Evolutionary conservation across 2,329 filamentous ascomycete species (phyloP), one percentile per base, ranked within the genome.

Genomic region (Ophiostoma australiae): DNA sequence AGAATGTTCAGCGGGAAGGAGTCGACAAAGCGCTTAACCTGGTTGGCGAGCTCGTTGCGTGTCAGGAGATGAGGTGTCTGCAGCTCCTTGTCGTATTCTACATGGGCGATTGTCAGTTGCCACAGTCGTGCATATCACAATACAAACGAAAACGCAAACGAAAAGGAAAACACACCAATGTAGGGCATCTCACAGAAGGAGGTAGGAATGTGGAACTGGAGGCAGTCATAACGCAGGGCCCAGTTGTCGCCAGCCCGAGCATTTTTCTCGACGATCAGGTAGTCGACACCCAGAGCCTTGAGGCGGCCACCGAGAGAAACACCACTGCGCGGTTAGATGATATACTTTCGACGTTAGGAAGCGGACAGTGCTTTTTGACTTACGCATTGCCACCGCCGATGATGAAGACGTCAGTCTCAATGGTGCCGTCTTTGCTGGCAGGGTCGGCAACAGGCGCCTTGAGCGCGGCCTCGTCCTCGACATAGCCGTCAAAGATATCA

Each of bases 201-300:
- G 27, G 58, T 63, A 4, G 58, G 58, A 27, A 63, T 35, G 58
- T 63, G 58, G 58, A 63, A 63, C 58, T 63, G 58, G 58, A 63
- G 58, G 27, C 58, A 63, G 58, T 63, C 58, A 33, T 63, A 63
- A 8, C 58, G 58, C 27, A 31, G 58, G n/a, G 58, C 58, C 58
- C 58, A 63, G 58, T 63, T 63, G 58, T 63, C 58, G 7, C 58
- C 58, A 17, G 58, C 27, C 23, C 27, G 58, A 2, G 58, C 27
- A 20, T 63, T 63, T 13, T 63, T 63, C 58, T 63, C 58, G 23
- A 35, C 15, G 1, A 63, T 63, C n/a, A 63, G 23, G 27, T 63
- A 63, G 4, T 31, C 27, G 5, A 63, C 58, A 15, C 27, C 58
- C 1, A 63, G 58, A 33, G 58, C 58, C 27, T 63, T 63, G 58